These are phyloP conservation scores for Nicotiana noctiflora DNA, from an alignment of 257 asterid genomes.

Conservation along the genomic window DNA sequence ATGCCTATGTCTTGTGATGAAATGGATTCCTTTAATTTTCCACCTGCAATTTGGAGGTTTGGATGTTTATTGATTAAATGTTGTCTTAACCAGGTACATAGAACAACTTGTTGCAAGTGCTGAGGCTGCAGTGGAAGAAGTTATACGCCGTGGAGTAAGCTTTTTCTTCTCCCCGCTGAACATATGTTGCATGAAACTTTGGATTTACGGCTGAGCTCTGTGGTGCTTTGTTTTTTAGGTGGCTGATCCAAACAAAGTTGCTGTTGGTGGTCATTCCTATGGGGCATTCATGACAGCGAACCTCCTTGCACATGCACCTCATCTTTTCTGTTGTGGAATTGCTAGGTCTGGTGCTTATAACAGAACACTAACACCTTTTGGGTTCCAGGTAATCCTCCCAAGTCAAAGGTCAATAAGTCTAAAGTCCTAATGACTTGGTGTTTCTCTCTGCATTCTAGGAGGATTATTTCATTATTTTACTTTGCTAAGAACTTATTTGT, in stretches of 20 bases:
- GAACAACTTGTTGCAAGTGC: constrained; percentile 98
- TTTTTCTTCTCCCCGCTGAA: constrained; percentile 12
- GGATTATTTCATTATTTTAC: constrained; percentile 1
- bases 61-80: constrained; percentile 2
- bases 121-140: constrained; percentile 98
- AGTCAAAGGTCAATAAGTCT: not conserved
- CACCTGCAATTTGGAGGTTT: not conserved
- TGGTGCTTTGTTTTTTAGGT: constrained; percentile 45
- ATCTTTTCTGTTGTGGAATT: constrained; percentile 87
- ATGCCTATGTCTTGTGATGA: not conserved
- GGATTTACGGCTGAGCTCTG: constrained; percentile 5
- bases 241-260: constrained; percentile 87
- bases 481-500: not conserved
- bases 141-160: constrained; percentile 87
- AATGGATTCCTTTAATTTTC: not conserved
- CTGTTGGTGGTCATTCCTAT: constrained; percentile 96
- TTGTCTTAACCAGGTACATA: constrained; percentile 54
- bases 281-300: constrained; percentile 99
- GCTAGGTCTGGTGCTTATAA: constrained; percentile 99
- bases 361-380: constrained; percentile 98
- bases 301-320: constrained; percentile 97
- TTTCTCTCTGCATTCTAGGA: not conserved
- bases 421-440: not conserved
- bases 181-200: not conserved
- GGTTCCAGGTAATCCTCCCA: constrained; percentile 72